Evolutionary conservation across 495 filamentous ascomycete species (phyloP).

Genomic region (Penicillium pancosmium): DNA sequence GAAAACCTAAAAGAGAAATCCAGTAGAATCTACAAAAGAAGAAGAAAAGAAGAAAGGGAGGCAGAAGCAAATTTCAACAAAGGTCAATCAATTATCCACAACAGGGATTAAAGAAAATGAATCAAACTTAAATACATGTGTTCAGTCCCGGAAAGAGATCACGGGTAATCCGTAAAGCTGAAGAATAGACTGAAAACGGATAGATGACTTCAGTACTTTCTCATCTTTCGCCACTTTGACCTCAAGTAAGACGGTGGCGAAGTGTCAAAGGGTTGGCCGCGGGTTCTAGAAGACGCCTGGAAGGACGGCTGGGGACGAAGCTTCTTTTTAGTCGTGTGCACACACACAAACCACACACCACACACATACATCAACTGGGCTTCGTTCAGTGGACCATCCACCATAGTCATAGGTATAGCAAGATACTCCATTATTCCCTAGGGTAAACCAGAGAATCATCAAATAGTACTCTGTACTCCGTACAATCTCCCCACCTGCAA

Average conservation of each 20-base stretch:
- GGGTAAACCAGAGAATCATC: too few relatives aligned
- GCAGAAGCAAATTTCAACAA: neutral
- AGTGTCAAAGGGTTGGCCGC: neutral
- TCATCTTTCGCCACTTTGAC: conserved; percentile 16
- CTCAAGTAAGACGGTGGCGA: neutral
- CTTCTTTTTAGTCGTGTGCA: conserved; percentile 16
- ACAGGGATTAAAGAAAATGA: too few relatives aligned
- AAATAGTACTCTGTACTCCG: too few relatives aligned
- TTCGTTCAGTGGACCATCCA: too few relatives aligned
- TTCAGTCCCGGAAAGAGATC: too few relatives aligned
- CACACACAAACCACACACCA: neutral
- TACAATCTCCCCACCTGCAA: neutral
- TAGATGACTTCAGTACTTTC: conserved; percentile 18
- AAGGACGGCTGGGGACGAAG: conserved; percentile 19
- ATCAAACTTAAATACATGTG: too few relatives aligned
- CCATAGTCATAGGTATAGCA: too few relatives aligned
- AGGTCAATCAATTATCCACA: neutral
- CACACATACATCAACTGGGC: neutral
- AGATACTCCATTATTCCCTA: too few relatives aligned
- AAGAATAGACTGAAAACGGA: conserved; percentile 3
- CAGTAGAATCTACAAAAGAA: too few relatives aligned
- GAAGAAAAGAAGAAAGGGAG: too few relatives aligned
- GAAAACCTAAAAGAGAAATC: too few relatives aligned
- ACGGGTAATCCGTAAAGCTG: too few relatives aligned
- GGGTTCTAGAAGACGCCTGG: conserved; percentile 35